These are phyloP conservation scores for Clonostachys sp. DNA, from an alignment of 2,329 filamentous ascomycete species.

Conservation along the genomic window DNA sequence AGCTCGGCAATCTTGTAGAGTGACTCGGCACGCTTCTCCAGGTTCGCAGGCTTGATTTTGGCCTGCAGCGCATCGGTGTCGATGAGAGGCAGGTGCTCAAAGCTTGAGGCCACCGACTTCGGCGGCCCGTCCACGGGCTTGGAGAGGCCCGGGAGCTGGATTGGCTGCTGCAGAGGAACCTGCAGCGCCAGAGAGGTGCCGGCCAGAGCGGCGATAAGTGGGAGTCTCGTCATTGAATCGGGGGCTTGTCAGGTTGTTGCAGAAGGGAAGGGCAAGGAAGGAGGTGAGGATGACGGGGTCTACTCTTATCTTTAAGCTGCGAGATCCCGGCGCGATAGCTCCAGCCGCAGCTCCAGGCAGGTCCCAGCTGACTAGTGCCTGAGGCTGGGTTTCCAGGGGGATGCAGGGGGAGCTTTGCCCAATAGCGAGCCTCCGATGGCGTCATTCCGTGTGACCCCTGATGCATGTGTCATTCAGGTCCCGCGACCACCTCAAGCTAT, in stretches of 20 bases:
- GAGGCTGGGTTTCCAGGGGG: not conserved
- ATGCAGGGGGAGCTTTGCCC: not conserved
- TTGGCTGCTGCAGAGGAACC: constrained; percentile 5
- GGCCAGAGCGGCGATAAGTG: not conserved
- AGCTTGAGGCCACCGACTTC: not conserved
- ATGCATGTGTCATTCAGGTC: too few species aligned
- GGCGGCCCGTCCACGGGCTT: not conserved
- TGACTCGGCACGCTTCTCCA: constrained; percentile 54
- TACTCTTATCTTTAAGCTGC: too few species aligned
- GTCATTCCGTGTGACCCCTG: too few species aligned
- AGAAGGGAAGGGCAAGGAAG: too few species aligned
- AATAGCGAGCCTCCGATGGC: too few species aligned
- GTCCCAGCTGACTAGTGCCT: too few species aligned
- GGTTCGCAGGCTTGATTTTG: constrained; percentile 48
- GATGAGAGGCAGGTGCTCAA: constrained; percentile 30
- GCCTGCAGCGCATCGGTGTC: constrained; percentile 51
- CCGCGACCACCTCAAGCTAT: too few species aligned
- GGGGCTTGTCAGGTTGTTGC: too few species aligned
- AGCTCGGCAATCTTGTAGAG: constrained; percentile 60
- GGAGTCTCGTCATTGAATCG: too few species aligned
- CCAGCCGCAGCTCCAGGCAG: too few species aligned
- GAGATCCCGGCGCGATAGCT: too few species aligned
- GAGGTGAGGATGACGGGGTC: too few species aligned
- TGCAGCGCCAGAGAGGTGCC: constrained; percentile 5
- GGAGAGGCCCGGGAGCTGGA: not conserved